Evolutionary conservation across 495 filamentous ascomycete genomes (phyloP), one percentile per base, ranked within the genome.

Genomic region (Cercophora scortea): DNA sequence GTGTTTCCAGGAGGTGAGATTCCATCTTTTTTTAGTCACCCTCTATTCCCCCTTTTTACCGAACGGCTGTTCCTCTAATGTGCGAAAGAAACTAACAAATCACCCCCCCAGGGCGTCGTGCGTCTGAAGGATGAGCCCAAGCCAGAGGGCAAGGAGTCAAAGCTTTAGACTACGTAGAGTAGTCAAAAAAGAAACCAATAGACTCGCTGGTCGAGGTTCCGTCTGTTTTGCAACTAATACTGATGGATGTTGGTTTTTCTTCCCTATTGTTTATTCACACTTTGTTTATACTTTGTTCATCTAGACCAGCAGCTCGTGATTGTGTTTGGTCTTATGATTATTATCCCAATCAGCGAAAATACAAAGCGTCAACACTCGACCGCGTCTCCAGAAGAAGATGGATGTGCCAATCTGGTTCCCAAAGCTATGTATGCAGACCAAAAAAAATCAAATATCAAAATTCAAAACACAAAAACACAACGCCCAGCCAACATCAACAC

Each of bases 1-100:
- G 33, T 93, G 89, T 64, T 78, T 89, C 35, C 90, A 94, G 68
- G 90, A 92, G 79, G 86, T 74, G 51, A 60, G 66, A 63, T 55
- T 52, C 58, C 16, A 47, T 35, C n/a, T 32, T 7, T 52, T 6
- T 33, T 36, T 32, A n/a, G n/a, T n/a, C n/a, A n/a, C n/a, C 50
- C 32, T 52, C 38, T n/a, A n/a, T 49, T 18, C 16, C 42, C 16
- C 6, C 13, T 8, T 18, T 40, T 13, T 36, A 35, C 12, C 16
- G 5, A 6, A n/a, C n/a, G 43, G 4, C 12, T 45, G 8, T 39
- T 3, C 42, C 8, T 34, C 35, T 57, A 10, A 53, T 45, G 3
- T 15, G 36, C 39, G 8, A 11, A 18, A 18, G 8, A 8, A 35
- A 8, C 25, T 25, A 25, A 25, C 25, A 25, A 25, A 25, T 2